phyloP scores from a whole-genome alignment of 345 rosid genomes.

The Excoecaria cochinchinensis region DNA sequence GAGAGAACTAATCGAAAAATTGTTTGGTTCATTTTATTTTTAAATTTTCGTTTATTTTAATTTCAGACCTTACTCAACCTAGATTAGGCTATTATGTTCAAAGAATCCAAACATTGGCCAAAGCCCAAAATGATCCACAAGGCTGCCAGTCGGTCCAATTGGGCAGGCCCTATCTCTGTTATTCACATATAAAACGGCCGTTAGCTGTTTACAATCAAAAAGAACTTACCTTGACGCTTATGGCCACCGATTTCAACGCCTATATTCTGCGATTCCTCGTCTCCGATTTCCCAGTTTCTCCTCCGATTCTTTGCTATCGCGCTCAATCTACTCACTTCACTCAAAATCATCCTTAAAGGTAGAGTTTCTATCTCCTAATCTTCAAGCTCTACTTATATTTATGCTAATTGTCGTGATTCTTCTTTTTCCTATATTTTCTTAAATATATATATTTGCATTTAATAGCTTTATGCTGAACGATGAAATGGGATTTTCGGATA shows the following conservation, averaged over 20 bases:
- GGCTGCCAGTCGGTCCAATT: not conserved
- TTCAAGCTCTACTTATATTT: not conserved
- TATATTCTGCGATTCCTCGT: conserved; percentile 15
- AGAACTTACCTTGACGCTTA: conserved; percentile 25
- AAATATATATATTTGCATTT: no score
- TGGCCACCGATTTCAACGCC: conserved; percentile 32
- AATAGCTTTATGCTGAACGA: not conserved
- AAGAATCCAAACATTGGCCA: not conserved
- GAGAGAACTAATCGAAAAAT: no score
- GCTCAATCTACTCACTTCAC: not conserved
- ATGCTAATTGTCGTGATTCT: not conserved
- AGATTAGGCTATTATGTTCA: not conserved
- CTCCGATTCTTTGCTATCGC: not conserved
- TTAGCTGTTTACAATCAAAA: not conserved
- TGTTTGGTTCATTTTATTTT: no score
- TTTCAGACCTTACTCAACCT: no score
- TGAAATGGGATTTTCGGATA: not conserved
- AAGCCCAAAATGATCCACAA: not conserved
- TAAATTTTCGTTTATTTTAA: no score
- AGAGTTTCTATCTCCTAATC: not conserved
- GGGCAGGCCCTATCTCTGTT: not conserved
- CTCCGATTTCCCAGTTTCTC: not conserved
- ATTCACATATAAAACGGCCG: not conserved
- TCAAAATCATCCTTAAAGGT: not conserved
- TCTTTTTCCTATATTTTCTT: not conserved